A percentile compares a stretch with the other conserved stretches of the same genome.
Conservation (phyloP, 148 eudicot species). For the Pharnaceum exiguum region DNA sequence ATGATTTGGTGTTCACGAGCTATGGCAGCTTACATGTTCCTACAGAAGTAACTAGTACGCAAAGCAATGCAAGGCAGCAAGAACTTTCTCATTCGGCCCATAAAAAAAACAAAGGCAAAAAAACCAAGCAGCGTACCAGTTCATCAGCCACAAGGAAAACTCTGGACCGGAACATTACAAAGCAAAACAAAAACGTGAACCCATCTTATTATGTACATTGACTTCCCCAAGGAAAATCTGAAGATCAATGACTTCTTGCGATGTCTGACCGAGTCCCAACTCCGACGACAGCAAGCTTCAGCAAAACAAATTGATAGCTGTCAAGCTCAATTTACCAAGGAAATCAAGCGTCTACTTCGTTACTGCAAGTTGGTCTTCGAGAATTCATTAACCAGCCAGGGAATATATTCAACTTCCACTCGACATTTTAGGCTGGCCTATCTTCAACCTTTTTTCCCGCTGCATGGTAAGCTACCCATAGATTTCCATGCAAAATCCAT, state of each 20-base stretch:
- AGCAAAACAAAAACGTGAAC: not conserved
- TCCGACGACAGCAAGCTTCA: not conserved
- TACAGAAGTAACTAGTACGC: not conserved
- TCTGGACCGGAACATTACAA: constrained; percentile 7
- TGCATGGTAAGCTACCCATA: not conserved
- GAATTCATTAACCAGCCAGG: not conserved
- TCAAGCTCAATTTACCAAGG: not conserved
- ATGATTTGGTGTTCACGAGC: not conserved
- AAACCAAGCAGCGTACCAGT: not conserved
- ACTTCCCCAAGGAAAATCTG: constrained; percentile 2
- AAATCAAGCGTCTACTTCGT: not conserved
- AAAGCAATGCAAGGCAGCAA: constrained; percentile 2
- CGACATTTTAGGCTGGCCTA: not conserved
- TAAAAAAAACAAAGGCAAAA: not conserved
- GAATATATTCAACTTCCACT: not conserved
- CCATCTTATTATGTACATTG: constrained; percentile 11
- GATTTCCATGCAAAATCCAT: too few species aligned
- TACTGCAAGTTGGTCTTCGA: not conserved
- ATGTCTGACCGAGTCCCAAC: not conserved
- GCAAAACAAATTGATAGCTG: not conserved
- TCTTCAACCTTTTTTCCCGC: not conserved
- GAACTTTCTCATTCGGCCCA: not conserved
- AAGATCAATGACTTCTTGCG: not conserved
- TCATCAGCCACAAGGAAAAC: constrained; percentile 14
- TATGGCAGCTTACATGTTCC: constrained; percentile 1